Evolutionary conservation across 192 early-diverging fungal species (phyloP), one percentile per base, ranked within the genome.

Genomic region (Spinellus fusiger): DNA sequence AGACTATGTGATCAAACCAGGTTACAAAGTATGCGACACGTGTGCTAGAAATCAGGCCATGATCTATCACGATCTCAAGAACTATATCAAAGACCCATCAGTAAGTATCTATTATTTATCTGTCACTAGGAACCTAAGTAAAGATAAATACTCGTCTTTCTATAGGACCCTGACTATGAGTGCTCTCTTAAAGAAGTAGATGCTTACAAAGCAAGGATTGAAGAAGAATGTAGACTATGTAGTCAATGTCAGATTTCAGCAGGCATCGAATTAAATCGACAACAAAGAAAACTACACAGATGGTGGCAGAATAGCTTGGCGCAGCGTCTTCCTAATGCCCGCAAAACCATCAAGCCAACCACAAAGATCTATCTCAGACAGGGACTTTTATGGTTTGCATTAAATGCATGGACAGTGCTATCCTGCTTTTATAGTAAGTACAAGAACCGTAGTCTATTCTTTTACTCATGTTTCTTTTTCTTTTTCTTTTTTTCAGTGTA

Each of bases 211-310:
- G 61, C 32, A n/a, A n/a, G 23, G 7, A 16, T 62, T 3, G 29
- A 54, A 15, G 25, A 44, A 13, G 40, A 46, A 9, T 25, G 54
- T 54, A 31, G 18, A 54, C 28, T 62, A 18, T 62, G 61, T 23
- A 6, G 4, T 25, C 35, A 32, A 0, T 62, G 61, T 25, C 61
- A 62, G n/a, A 33, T n/a, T 31, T 20, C 31, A 20, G 22, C 51
- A n/a, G 35, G 40, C 23, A 0, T 29, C 1, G 12, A 44, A 1
- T 8, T 62, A 31, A 29, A 32, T 20, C 51, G 54, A 48, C 61
- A 62, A 46, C 28, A 28, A 31, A 49, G 40, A 34, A 23, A n/a
- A 18, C 18, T 54, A 7, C 50, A 28, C 12, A 25, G 26, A 27
- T 26, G 20, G 25, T 22, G 23, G 23, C 33, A 46, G 3, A 26